Conservation (phyloP, 164 flowering plant genomes). For the Sedum album region DNA sequence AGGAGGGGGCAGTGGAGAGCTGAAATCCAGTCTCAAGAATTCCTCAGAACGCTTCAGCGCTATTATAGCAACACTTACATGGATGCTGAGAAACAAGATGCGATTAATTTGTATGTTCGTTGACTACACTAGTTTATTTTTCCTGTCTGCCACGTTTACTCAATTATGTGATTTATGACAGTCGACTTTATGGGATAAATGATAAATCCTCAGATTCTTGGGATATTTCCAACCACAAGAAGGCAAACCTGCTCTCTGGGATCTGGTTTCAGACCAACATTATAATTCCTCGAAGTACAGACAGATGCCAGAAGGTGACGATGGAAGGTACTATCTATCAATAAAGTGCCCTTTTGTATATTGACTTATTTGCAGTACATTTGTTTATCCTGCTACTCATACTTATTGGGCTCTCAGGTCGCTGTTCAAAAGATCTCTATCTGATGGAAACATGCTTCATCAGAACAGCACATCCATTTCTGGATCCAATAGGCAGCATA, state of each 20-base stretch:
- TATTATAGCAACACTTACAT: constrained; percentile 55
- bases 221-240: constrained; percentile 37
- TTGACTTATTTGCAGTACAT: neutral
- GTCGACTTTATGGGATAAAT: no score
- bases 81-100: constrained; percentile 49
- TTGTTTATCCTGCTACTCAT: neutral
- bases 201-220: constrained; percentile 19
- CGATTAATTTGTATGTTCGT: constrained; percentile 38
- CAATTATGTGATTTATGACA: neutral
- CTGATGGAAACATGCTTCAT: constrained; percentile 40
- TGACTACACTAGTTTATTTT: neutral
- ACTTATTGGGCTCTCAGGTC: constrained; percentile 19
- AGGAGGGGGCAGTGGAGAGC: constrained; percentile 55
- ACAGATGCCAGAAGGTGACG: constrained; percentile 17
- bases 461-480: constrained; percentile 19
- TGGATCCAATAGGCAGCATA: constrained; percentile 17
- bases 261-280: constrained; percentile 29
- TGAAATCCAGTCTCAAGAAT: constrained; percentile 47
- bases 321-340: constrained; percentile 24
- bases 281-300: constrained; percentile 18
- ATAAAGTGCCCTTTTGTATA: neutral
- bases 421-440: constrained; percentile 31
- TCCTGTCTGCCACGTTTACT: neutral
- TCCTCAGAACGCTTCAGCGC: constrained; percentile 50
- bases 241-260: constrained; percentile 39